A percentile compares a stretch with the other conserved stretches of the same genome.
phyloP scores from a whole-genome alignment of 2,329 filamentous ascomycete species.

The Trichoderma hamatum region DNA sequence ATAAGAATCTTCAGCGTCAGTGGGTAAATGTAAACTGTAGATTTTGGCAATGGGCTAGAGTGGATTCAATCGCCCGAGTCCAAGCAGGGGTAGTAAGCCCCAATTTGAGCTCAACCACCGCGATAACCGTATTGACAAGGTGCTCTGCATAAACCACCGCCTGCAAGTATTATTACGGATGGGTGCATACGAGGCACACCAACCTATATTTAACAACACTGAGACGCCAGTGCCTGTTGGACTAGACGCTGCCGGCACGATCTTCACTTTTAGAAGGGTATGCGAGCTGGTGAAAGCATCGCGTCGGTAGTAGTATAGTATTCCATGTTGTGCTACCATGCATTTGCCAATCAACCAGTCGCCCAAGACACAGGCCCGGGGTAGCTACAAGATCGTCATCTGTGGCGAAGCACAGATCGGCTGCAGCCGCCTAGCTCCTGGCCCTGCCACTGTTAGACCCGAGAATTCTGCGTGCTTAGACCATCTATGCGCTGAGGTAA shows the following conservation, averaged over 20 bases:
- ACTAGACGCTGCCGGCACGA: not conserved
- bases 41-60: not conserved
- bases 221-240: too few relatives aligned
- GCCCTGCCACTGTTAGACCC: slow-evolving; percentile 9
- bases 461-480: slow-evolving; percentile 6
- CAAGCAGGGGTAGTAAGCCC: slow-evolving; percentile 15
- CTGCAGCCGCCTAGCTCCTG: slow-evolving; percentile 15
- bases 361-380: not conserved
- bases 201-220: not conserved
- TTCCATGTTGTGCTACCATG: not conserved
- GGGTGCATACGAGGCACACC: not conserved
- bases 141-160: not conserved
- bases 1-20: not conserved
- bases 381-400: slow-evolving; percentile 7
- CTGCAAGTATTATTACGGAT: not conserved
- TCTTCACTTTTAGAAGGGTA: not conserved
- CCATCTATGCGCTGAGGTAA: not conserved
- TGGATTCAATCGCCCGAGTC: not conserved
- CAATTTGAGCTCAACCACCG: slow-evolving; percentile 9
- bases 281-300: not conserved
- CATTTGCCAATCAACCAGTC: not conserved
- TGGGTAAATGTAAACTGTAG: not conserved
- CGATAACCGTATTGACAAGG: slow-evolving; percentile 1
- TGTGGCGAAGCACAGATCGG: slow-evolving; percentile 26
- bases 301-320: not conserved